These are phyloP conservation scores for Narthecium ossifragum DNA, from an alignment of 106 monocot genomes.

Conservation along the genomic window DNA sequence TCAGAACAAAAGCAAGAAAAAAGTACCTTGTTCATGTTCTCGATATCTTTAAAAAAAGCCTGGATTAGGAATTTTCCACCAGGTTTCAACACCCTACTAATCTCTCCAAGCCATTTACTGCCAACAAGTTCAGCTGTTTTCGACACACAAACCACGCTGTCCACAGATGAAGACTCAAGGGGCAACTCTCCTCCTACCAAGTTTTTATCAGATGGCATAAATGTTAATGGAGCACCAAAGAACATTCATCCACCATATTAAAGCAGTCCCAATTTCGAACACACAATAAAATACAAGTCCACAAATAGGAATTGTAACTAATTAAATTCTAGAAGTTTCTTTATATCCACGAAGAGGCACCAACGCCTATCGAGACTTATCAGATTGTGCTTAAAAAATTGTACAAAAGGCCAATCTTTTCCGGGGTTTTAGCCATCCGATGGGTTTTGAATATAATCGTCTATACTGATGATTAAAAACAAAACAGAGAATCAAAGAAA, in stretches of 20 bases:
- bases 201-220: not conserved
- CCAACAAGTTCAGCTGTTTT: slow-evolving; percentile 30
- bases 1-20: not conserved
- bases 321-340: not conserved
- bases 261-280: not conserved
- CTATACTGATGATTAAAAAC: not conserved
- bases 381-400: not conserved
- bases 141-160: slow-evolving; percentile 30
- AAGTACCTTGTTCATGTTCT: slow-evolving; percentile 33
- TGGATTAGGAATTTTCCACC: slow-evolving; percentile 51
- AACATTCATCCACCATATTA: not conserved
- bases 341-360: too few relatives aligned
- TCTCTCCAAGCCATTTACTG: slow-evolving; percentile 49
- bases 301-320: not conserved
- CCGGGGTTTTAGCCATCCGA: not conserved
- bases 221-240: not conserved
- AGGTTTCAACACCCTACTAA: slow-evolving; percentile 62
- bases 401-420: not conserved
- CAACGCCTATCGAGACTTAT: not conserved
- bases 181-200: slow-evolving; percentile 46
- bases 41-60: slow-evolving; percentile 2
- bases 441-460: not conserved
- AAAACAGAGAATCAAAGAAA: not conserved
- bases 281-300: not conserved
- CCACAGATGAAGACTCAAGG: slow-evolving; percentile 30